phyloP scores from a whole-genome alignment of 2,329 filamentous ascomycete species.

The Phialocephala subalpina region DNA sequence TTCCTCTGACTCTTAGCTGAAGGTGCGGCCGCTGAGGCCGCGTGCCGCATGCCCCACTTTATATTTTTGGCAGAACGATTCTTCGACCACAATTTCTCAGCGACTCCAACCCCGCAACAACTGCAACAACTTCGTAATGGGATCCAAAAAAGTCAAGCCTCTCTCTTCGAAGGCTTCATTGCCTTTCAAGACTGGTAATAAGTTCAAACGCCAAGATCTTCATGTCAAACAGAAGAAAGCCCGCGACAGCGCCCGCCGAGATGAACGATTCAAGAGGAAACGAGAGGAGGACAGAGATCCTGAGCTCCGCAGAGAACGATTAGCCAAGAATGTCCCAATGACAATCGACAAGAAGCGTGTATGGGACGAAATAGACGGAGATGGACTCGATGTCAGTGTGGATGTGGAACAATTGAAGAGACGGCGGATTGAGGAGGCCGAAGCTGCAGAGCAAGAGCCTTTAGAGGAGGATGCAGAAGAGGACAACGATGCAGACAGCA shows the following conservation, averaged over 20 bases:
- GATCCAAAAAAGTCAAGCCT: conserved; percentile 53
- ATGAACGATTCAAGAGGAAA: conserved; percentile 79
- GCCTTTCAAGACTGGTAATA: conserved; percentile 73
- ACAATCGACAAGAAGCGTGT: conserved; percentile 89
- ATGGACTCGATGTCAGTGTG: conserved; percentile 60
- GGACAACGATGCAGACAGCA: conserved; percentile 74
- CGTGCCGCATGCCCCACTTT: conserved; percentile 22
- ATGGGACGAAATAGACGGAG: conserved; percentile 81
- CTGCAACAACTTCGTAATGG: conserved; percentile 50
- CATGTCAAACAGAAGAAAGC: conserved; percentile 83
- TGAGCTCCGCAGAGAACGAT: conserved; percentile 73
- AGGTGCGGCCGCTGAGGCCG: conserved; percentile 11
- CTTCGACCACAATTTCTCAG: conserved; percentile 20
- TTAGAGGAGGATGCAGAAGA: conserved; percentile 50
- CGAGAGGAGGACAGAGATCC: conserved; percentile 89
- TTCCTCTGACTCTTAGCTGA: conserved; percentile 27
- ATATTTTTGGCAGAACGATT: conserved; percentile 13
- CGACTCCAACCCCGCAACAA: conserved; percentile 31
- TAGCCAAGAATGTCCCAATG: conserved; percentile 79
- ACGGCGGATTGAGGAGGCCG: conserved; percentile 59
- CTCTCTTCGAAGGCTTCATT: conserved; percentile 52
- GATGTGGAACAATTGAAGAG: conserved; percentile 68
- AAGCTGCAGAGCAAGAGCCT: conserved; percentile 54
- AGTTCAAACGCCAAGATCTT: conserved; percentile 78
- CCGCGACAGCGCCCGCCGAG: conserved; percentile 76